phyloP scores from a whole-genome alignment of 208 protist species.

The Phytomonas francai region DNA sequence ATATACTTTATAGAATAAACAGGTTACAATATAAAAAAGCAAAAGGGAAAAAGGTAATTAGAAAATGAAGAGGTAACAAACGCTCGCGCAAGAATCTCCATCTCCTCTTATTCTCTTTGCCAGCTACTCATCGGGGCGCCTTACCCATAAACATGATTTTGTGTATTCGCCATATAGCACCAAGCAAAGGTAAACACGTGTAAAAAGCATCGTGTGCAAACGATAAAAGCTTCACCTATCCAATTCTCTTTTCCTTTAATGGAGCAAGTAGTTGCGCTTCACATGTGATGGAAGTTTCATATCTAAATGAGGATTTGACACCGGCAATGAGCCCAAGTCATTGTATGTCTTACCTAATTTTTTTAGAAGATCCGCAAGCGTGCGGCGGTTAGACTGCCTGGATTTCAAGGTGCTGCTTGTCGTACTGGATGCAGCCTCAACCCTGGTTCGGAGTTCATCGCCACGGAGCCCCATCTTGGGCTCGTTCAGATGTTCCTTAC shows the following conservation, averaged over 20 bases:
- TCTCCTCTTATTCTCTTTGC: background rate
- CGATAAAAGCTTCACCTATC: slow-evolving; percentile 4
- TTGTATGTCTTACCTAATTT: slow-evolving; percentile 73
- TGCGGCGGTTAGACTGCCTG: slow-evolving; percentile 53
- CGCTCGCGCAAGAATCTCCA: background rate
- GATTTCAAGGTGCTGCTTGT: slow-evolving; percentile 2
- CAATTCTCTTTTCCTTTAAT: slow-evolving; percentile 25
- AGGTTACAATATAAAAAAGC: background rate
- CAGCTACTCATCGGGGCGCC: background rate
- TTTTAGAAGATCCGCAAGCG: slow-evolving; percentile 81
- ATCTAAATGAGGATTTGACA: slow-evolving; percentile 81
- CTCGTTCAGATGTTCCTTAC: slow-evolving; percentile 84
- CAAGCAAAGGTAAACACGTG: background rate
- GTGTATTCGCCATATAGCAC: background rate
- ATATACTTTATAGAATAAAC: background rate
- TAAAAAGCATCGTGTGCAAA: background rate
- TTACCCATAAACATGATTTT: background rate
- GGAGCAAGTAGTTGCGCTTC: slow-evolving; percentile 79
- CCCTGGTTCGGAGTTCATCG: slow-evolving; percentile 74
- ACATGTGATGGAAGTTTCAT: slow-evolving; percentile 80
- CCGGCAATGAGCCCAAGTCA: slow-evolving; percentile 72
- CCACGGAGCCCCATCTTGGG: slow-evolving; percentile 86
- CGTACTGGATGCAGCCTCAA: slow-evolving; percentile 36
- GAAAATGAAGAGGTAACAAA: background rate
- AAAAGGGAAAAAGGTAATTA: slow-evolving; percentile 8